Conservation (phyloP, 2,329 filamentous ascomycete genomes). For the Aurifilum marmelostoma region DNA sequence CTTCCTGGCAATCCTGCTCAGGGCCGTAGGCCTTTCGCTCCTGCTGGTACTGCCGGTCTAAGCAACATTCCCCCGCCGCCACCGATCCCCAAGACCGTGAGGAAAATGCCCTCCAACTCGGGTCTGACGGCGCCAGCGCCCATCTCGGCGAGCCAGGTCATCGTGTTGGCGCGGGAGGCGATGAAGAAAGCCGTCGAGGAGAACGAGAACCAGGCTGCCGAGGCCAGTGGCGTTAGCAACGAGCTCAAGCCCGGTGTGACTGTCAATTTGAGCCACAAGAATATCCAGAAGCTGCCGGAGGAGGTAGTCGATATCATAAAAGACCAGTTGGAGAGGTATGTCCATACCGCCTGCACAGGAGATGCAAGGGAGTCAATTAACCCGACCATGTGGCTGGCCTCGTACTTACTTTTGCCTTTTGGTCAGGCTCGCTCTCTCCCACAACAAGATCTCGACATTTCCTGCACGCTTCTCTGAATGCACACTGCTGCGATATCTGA, state of each 20-base stretch:
- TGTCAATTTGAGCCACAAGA: conserved; percentile 76
- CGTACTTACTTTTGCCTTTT: conserved; percentile 21
- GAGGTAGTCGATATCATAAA: conserved; percentile 77
- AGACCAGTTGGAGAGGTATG: conserved; percentile 71
- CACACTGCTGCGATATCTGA: conserved; percentile 77
- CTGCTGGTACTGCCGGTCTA: conserved; percentile 34
- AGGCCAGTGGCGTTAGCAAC: conserved; percentile 61
- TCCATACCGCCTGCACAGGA: conserved; percentile 26
- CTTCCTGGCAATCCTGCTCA: conserved; percentile 43
- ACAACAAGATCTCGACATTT: conserved; percentile 74
- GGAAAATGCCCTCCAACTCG: conserved; percentile 51
- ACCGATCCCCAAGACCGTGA: conserved; percentile 49
- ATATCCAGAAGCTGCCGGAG: conserved; percentile 71
- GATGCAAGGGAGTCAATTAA: conserved; percentile 16
- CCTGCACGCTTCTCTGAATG: conserved; percentile 75
- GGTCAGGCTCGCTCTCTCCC: conserved; percentile 74
- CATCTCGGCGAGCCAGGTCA: conserved; percentile 65
- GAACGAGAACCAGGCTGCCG: conserved; percentile 65
- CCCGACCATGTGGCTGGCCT: conserved; percentile 31
- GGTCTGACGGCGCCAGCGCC: conserved; percentile 54
- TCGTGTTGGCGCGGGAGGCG: conserved; percentile 66
- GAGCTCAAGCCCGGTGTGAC: conserved; percentile 73
- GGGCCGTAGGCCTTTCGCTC: conserved; percentile 38
- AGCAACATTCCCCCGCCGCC: conserved; percentile 47
- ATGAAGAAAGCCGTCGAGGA: conserved; percentile 70